Evolutionary conservation across 805 yeast species (phyloP), one percentile per base, ranked within the genome.

Genomic region (Candida railenensis): DNA sequence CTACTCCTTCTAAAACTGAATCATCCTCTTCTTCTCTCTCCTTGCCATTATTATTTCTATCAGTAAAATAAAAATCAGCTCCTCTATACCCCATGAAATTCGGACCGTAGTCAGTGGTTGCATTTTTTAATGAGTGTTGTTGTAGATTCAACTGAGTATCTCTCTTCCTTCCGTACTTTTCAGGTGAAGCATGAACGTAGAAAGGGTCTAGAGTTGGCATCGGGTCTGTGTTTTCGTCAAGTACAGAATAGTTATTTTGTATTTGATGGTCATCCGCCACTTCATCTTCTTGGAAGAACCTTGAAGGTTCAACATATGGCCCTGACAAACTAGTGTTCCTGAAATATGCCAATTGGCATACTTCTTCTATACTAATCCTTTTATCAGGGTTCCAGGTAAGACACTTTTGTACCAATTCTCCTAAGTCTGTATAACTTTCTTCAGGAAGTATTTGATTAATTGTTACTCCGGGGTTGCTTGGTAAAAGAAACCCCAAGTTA

Each of bases 331-430:
- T 36, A 2, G 85, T 71, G 15, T 71, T 71, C 42, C 65, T 63
- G 62, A 87, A 87, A 59, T 81, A 87, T 0, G 75, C 66, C 78
- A 79, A 69, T 14, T 63, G 43, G 48, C 81, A 68, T 25, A 87
- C 53, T 7, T 63, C 63, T 1, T 70, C 69, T 1, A 77, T 85
- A 34, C 77, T 74, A 0, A 80, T 76, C 53, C 95, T 73, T n/a
- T 63, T 59, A n/a, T 65, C 62, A 1, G 96, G 95, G 63, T 89
- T 83, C 96, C 97, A 90, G 43, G 75, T 67, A 30, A 90, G 69
- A 54, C 91, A 86, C 19, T n/a, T 34, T 50, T 62, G 63, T 7
- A 74, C 76, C 48, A 67, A 67, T 44, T 63, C 73, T 53, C 57
- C 78, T 56, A 63, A 75, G 58, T 61, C 74, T 54, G 47, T 63